phyloP scores from a whole-genome alignment of 805 yeast genomes.

The Candida easanensis region DNA sequence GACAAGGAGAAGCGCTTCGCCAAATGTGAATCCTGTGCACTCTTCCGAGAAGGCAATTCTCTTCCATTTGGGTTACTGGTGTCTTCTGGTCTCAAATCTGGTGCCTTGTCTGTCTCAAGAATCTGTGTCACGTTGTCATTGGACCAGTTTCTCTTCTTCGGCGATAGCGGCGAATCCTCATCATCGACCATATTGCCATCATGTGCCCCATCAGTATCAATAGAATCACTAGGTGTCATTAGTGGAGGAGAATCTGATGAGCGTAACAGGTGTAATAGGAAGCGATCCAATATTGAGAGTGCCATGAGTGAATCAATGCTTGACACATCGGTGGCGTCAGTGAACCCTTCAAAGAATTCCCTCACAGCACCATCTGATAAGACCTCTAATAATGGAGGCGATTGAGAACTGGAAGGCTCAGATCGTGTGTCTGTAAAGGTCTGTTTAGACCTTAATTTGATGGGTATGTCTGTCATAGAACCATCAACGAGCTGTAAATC shows the following conservation, averaged over 20 bases:
- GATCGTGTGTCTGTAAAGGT: conserved; percentile 13
- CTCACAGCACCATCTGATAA: conserved; percentile 15
- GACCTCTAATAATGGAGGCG: conserved; percentile 12
- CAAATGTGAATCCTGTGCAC: conserved; percentile 20
- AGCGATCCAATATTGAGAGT: conserved; percentile 7
- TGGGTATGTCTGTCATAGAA: conserved; percentile 14
- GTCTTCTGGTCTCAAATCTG: neutral
- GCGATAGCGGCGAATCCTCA: conserved; percentile 16
- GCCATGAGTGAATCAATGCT: conserved; percentile 11
- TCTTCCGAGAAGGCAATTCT: neutral
- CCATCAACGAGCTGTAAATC: neutral
- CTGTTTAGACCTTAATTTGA: conserved; percentile 5
- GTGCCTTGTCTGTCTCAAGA: neutral
- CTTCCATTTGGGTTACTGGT: no score
- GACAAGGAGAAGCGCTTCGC: conserved; percentile 25
- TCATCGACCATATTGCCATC: neutral
- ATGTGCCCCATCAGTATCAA: conserved; percentile 3
- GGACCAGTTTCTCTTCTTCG: conserved; percentile 20
- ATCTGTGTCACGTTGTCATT: conserved; percentile 6
- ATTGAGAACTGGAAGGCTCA: conserved; percentile 2
- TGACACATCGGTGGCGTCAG: neutral
- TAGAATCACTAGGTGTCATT: neutral
- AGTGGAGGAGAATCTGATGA: neutral
- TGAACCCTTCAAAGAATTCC: neutral
- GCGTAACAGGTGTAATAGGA: conserved; percentile 2